Evolutionary conservation across 1,139 yeast genomes (phyloP).

Genomic region (Yamadazyma membranifaciens): DNA sequence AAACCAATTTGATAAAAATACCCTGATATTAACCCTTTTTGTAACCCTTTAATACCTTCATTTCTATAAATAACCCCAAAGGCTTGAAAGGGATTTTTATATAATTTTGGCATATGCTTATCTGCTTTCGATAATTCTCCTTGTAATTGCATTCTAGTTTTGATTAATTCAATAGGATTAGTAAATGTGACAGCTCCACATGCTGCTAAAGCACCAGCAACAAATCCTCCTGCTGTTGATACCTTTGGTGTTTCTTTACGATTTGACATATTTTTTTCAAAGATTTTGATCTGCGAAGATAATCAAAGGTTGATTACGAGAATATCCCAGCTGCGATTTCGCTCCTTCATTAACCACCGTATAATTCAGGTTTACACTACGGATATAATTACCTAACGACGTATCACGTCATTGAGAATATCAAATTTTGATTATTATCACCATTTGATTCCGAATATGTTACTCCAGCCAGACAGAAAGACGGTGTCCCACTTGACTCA

Average conservation of each 20-base stretch:
- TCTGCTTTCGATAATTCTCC: conserved; percentile 74
- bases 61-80: conserved; percentile 66
- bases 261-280: no score
- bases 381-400: no score
- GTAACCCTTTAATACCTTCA: conserved; percentile 87
- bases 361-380: no score
- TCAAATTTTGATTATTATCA: no score
- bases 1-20: conserved; percentile 86
- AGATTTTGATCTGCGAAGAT: no score
- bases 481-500: no score
- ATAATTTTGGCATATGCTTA: conserved; percentile 48
- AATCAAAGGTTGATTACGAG: no score
- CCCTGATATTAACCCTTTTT: conserved; percentile 82
- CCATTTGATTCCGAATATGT: no score
- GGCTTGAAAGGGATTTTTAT: conserved; percentile 87
- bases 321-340: no score
- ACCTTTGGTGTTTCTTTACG: conserved; percentile 31
- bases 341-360: no score
- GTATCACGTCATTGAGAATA: no score
- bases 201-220: conserved; percentile 95
- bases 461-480: no score
- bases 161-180: conserved; percentile 91
- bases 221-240: conserved; percentile 73
- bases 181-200: conserved; percentile 98
- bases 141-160: conserved; percentile 94